Conservation (phyloP, 805 yeast species). For the Metschnikowia orientalis region DNA sequence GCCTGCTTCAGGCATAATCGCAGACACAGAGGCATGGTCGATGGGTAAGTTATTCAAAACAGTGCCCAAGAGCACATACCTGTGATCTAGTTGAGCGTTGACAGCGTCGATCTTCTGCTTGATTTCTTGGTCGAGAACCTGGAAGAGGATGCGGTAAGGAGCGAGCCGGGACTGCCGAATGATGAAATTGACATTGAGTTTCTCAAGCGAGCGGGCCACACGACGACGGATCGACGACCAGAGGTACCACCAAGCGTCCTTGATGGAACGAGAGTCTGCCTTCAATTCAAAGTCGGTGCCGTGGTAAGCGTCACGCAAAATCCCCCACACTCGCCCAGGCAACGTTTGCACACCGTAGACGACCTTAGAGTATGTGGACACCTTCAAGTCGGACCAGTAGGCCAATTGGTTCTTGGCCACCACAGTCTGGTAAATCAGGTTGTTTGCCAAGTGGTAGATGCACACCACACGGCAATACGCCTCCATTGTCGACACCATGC, state of each 20-base stretch:
- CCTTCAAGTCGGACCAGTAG: slow-evolving; percentile 32
- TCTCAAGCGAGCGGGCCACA: slow-evolving; percentile 2
- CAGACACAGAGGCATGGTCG: slow-evolving; percentile 3
- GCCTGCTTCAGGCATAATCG: slow-evolving; percentile 6
- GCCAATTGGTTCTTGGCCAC: slow-evolving; percentile 28
- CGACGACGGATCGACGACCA: slow-evolving; percentile 6
- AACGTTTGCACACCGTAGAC: slow-evolving; percentile 33
- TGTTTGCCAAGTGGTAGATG: slow-evolving; percentile 28
- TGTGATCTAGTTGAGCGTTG: slow-evolving; percentile 20
- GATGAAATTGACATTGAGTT: slow-evolving; percentile 14
- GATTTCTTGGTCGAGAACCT: slow-evolving; percentile 25
- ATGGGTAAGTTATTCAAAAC: slow-evolving; percentile 21
- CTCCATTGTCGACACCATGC: slow-evolving; percentile 19
- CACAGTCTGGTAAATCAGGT: slow-evolving; percentile 32
- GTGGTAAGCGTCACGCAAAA: slow-evolving; percentile 3
- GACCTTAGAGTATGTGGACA: slow-evolving; percentile 23
- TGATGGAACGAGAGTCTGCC: background rate
- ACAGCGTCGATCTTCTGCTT: slow-evolving; percentile 20
- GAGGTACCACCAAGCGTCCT: background rate
- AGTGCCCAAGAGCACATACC: slow-evolving; percentile 23
- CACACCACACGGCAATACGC: slow-evolving; percentile 23
- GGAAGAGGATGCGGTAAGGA: slow-evolving; percentile 18
- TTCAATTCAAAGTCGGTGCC: background rate
- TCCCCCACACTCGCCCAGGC: slow-evolving; percentile 22
- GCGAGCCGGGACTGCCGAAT: slow-evolving; percentile 13